A percentile compares a stretch with the other conserved stretches of the same genome.
Conservation (phyloP, 306 rosid species). For the Ceratonia siliqua region DNA sequence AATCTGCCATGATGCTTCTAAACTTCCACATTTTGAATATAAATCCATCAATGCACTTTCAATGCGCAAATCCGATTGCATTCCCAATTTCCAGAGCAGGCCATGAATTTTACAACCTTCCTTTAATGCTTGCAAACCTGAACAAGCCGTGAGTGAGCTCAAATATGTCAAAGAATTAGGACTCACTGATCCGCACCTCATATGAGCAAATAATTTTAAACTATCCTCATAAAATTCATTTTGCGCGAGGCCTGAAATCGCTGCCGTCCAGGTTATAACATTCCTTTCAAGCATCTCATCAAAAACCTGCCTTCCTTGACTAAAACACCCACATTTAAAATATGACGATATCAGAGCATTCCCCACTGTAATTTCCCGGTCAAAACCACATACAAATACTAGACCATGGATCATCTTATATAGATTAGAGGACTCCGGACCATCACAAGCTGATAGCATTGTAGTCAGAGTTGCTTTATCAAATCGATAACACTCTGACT, state of each 20-base stretch:
- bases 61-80: slow-evolving; percentile 68
- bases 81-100: slow-evolving; percentile 73
- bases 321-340: slow-evolving; percentile 61
- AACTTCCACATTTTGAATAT: slow-evolving; percentile 76
- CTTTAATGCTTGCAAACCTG: slow-evolving; percentile 70
- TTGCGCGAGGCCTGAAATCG: slow-evolving; percentile 78
- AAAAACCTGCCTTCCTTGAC: slow-evolving; percentile 65
- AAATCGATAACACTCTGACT: slow-evolving; percentile 38
- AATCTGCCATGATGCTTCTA: slow-evolving; percentile 70
- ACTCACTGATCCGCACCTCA: slow-evolving; percentile 57
- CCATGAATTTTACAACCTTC: slow-evolving; percentile 81
- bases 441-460: slow-evolving; percentile 70
- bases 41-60: slow-evolving; percentile 93
- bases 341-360: slow-evolving; percentile 83
- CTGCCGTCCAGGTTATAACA: slow-evolving; percentile 88
- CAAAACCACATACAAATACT: slow-evolving; percentile 66
- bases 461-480: slow-evolving; percentile 83
- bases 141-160: slow-evolving; percentile 77
- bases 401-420: slow-evolving; percentile 70
- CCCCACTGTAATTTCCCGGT: slow-evolving; percentile 61
- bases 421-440: slow-evolving; percentile 38
- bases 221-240: slow-evolving; percentile 55
- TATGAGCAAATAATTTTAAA: slow-evolving; percentile 51
- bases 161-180: slow-evolving; percentile 85
- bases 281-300: slow-evolving; percentile 77